A percentile compares a stretch with the other conserved stretches of the same genome.
Conservation (phyloP, 2,329 filamentous ascomycete species). For the Thielaviopsis populi region DNA sequence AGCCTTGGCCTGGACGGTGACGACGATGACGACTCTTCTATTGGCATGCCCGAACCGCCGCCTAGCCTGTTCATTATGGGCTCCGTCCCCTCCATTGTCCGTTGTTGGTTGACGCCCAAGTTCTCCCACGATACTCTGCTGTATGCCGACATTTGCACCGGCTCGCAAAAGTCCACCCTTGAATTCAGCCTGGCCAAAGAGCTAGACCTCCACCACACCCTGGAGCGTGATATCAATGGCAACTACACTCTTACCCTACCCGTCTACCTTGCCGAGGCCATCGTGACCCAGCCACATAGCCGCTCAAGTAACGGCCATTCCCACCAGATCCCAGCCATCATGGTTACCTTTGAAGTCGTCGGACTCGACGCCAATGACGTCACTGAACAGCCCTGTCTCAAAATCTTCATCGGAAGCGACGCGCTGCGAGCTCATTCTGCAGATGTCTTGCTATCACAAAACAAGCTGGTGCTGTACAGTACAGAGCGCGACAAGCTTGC, state of each 20-base stretch:
- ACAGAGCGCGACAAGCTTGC: conserved; percentile 76
- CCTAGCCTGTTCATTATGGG: conserved; percentile 75
- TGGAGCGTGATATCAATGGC: conserved; percentile 51
- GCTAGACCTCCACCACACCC: conserved; percentile 52
- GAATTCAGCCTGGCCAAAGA: conserved; percentile 60
- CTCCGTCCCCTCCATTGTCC: conserved; percentile 81
- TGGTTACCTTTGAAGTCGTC: conserved; percentile 61
- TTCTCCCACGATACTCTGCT: conserved; percentile 81
- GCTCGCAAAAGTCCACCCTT: conserved; percentile 76
- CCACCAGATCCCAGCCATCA: conserved; percentile 60
- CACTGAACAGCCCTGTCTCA: conserved; percentile 33
- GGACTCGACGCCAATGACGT: conserved; percentile 38
- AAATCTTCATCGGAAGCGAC: conserved; percentile 83
- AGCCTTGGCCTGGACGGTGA: conserved; percentile 68
- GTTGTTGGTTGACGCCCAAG: conserved; percentile 83
- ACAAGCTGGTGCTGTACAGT: conserved; percentile 74
- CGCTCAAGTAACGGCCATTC: conserved; percentile 51
- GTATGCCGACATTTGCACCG: conserved; percentile 85
- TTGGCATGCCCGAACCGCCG: conserved; percentile 59
- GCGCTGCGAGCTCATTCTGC: conserved; percentile 72
- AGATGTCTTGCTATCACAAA: conserved; percentile 83
- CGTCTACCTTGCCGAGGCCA: conserved; percentile 82
- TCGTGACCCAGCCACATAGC: conserved; percentile 60
- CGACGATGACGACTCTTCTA: conserved; percentile 52
- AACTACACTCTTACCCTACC: conserved; percentile 57